Evolutionary conservation across 2,329 filamentous ascomycete genomes (phyloP).

Genomic region (Westerdykella ornata): DNA sequence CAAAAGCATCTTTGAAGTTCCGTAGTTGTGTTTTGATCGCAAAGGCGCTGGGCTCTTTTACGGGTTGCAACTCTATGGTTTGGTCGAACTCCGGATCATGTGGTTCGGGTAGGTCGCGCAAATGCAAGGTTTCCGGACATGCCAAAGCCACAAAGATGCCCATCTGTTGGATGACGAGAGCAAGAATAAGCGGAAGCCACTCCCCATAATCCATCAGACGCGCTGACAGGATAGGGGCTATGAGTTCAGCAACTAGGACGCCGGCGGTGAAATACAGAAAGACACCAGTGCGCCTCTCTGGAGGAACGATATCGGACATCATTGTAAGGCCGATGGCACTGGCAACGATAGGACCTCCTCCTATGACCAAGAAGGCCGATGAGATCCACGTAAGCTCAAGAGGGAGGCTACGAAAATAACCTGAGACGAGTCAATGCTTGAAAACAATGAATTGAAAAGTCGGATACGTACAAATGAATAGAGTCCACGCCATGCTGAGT

Average conservation of each 20-base stretch:
- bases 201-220: slow-evolving; percentile 29
- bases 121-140: slow-evolving; percentile 32
- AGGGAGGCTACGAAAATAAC: slow-evolving; percentile 36
- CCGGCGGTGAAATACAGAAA: slow-evolving; percentile 25
- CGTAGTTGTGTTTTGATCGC: slow-evolving; percentile 25
- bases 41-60: slow-evolving; percentile 11
- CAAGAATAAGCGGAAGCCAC: slow-evolving; percentile 29
- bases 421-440: slow-evolving; percentile 6
- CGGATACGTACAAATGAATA: slow-evolving; percentile 25
- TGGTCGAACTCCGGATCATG: slow-evolving; percentile 9
- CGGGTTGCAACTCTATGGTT: slow-evolving; percentile 13
- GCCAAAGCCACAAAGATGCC: slow-evolving; percentile 23
- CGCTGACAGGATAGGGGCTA: slow-evolving; percentile 30
- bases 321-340: slow-evolving; percentile 46
- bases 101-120: slow-evolving; percentile 28
- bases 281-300: slow-evolving; percentile 37
- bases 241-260: slow-evolving; percentile 30
- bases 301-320: slow-evolving; percentile 46
- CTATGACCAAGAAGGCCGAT: slow-evolving; percentile 41
- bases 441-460: not conserved
- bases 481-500: slow-evolving; percentile 25
- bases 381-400: slow-evolving; percentile 46
- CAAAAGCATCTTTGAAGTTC: slow-evolving; percentile 35
- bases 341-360: slow-evolving; percentile 44
- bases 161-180: slow-evolving; percentile 23